Base-by-base conservation (phyloP, 2,329 filamentous ascomycete genomes). In the Exophiala oligosperma region DNA sequence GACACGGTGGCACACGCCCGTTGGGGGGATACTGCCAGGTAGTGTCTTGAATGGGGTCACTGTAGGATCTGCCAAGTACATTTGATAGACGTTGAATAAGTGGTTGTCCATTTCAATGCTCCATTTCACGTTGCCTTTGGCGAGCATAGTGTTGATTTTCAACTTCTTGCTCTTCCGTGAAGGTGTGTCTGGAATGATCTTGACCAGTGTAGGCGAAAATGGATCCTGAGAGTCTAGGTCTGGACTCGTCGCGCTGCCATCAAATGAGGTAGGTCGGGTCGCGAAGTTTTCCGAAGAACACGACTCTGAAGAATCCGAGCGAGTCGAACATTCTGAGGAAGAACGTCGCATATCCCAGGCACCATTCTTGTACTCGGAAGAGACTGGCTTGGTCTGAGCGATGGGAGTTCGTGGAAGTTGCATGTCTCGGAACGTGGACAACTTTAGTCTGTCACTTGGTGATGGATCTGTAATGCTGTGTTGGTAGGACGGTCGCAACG, bases 1-100 rank as follows among this genome's bases (percentile, higher is more conserved):
- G 37, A 88, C 84, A 56, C 84, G 81, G 66, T 84, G 80, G 63
- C 84, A 87, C 26, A 87, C 83, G 17, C 85, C 85, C 52, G 87
- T 79, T 9, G 85, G 85, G 38, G 85, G 85, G 35, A 82, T 78
- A 44, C 81, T 84, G 49, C 85, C 84, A 2, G 84, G 85, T 1
- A 86, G 77, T 73, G 84, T 85, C 68, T 87, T 87, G 77, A 87
- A 87, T 0, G 85, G 85, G 1, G 85, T 88, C 49, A 87, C 79
- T 2, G 81, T 84, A 21, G 85, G 85, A 69, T 87, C 84, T 61
- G 85, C 82, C n/a, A 87, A 74, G 68, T 86, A 87, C 53, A 79
- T 77, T 73, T 86, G 82, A 71, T 86, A 88, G 7, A 83, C 85
- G 68, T 84, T 81, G 84, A 85, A 87, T 32, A 88, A 72, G 67